phyloP scores from a whole-genome alignment of 78 protist species.

The Dictyostelium capitatum region DNA sequence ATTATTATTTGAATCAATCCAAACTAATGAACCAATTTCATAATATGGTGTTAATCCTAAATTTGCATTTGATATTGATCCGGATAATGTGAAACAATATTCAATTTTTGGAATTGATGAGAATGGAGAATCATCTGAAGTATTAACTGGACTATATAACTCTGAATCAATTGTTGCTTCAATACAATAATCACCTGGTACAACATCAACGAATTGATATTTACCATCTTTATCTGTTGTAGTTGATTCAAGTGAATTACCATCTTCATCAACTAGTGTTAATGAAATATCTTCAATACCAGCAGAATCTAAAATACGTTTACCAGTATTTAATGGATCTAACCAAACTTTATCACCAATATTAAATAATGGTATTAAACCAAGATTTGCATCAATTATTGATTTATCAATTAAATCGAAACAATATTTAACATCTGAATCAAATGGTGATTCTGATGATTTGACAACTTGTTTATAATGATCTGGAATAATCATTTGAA shows the following conservation, averaged over 20 bases:
- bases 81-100: neutral
- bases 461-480: neutral
- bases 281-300: neutral
- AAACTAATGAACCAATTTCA: neutral
- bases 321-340: neutral
- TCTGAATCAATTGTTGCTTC: neutral
- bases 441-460: constrained; percentile 12
- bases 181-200: constrained; percentile 38
- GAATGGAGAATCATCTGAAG: constrained; percentile 10
- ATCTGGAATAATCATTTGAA: constrained; percentile 5
- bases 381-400: constrained; percentile 1
- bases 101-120: neutral
- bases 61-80: neutral
- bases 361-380: neutral
- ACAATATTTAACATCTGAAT: neutral
- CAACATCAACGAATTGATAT: neutral
- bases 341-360: constrained; percentile 18
- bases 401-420: neutral
- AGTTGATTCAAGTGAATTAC: neutral
- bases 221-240: constrained; percentile 28
- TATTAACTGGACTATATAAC: neutral
- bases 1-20: constrained; percentile 5
- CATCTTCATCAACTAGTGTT: neutral
- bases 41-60: neutral
- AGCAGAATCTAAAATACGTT: neutral